These are phyloP conservation scores for Petunia axillaris DNA, from an alignment of 257 asterid species.

Conservation along the genomic window DNA sequence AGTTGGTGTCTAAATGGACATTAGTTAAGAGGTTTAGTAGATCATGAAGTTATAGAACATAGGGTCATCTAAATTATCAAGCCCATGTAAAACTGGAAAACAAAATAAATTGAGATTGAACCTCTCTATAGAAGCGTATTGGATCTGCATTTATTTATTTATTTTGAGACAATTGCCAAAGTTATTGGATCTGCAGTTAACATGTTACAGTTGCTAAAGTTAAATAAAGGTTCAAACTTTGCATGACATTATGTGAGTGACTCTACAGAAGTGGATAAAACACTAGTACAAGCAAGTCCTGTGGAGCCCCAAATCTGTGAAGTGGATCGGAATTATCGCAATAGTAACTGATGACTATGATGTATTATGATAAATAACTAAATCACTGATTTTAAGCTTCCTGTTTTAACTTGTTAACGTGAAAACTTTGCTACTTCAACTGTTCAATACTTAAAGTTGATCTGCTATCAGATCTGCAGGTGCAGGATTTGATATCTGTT, in stretches of 20 bases:
- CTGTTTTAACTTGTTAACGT: not conserved
- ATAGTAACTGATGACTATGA: not conserved
- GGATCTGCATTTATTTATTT: not conserved
- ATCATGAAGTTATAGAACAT: not conserved
- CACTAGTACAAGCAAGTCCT: not conserved
- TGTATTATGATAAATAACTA: not conserved
- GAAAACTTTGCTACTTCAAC: not conserved
- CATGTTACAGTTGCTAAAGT: not conserved
- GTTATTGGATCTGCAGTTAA: not conserved
- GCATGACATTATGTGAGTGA: not conserved
- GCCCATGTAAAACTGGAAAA: not conserved
- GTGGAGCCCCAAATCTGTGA: not conserved
- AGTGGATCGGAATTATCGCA: not conserved
- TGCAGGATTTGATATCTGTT: not conserved
- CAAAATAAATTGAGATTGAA: not conserved
- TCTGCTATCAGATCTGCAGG: not conserved
- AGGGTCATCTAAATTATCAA: not conserved
- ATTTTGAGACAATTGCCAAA: not conserved
- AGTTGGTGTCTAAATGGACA: not conserved
- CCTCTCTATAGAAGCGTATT: not conserved
- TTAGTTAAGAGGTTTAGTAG: not conserved
- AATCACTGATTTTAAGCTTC: not conserved
- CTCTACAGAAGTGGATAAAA: not conserved
- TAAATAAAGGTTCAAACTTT: not conserved
- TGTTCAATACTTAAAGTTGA: not conserved